These are phyloP conservation scores for Plectosphaerella cucumerina DNA, from an alignment of 2,329 filamentous ascomycete genomes.

Conservation along the genomic window DNA sequence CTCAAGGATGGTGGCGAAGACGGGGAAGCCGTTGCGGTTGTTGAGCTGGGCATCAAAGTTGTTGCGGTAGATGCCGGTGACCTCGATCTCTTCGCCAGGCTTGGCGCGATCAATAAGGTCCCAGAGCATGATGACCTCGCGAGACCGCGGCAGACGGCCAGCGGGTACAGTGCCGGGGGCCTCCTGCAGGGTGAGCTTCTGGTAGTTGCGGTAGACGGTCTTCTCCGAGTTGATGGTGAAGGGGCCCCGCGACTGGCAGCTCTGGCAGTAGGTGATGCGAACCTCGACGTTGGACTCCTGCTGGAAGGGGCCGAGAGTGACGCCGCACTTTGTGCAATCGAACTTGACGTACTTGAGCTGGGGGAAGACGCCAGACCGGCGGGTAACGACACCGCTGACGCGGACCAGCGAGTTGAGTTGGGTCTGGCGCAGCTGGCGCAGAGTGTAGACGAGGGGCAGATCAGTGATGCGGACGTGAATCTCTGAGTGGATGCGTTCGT, in stretches of 20 bases:
- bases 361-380: slow-evolving; percentile 91
- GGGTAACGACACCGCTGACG: slow-evolving; percentile 91
- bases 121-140: slow-evolving; percentile 93
- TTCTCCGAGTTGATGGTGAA: slow-evolving; percentile 96
- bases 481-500: slow-evolving; percentile 94
- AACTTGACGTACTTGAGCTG: slow-evolving; percentile 99
- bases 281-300: slow-evolving; percentile 96
- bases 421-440: slow-evolving; percentile 89
- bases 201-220: slow-evolving; percentile 97
- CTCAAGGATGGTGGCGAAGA: slow-evolving; percentile 95
- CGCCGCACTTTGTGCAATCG: slow-evolving; percentile 88
- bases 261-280: slow-evolving; percentile 93
- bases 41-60: slow-evolving; percentile 97
- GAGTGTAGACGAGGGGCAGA: slow-evolving; percentile 88
- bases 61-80: slow-evolving; percentile 95
- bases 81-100: slow-evolving; percentile 94
- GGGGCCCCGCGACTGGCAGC: slow-evolving; percentile 90
- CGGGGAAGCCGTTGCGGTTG: slow-evolving; percentile 97
- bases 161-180: slow-evolving; percentile 96
- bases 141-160: slow-evolving; percentile 85
- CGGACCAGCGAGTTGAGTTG: slow-evolving; percentile 95
- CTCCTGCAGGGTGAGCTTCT: slow-evolving; percentile 95
- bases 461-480: slow-evolving; percentile 97
- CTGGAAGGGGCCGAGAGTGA: slow-evolving; percentile 91
- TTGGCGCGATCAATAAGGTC: slow-evolving; percentile 96